Percentiles rank a stretch among this genome's conserved stretches.
Evolutionary conservation across 2,329 filamentous ascomycete genomes (phyloP).

Genomic region (Arthrinium phaeospermum): DNA sequence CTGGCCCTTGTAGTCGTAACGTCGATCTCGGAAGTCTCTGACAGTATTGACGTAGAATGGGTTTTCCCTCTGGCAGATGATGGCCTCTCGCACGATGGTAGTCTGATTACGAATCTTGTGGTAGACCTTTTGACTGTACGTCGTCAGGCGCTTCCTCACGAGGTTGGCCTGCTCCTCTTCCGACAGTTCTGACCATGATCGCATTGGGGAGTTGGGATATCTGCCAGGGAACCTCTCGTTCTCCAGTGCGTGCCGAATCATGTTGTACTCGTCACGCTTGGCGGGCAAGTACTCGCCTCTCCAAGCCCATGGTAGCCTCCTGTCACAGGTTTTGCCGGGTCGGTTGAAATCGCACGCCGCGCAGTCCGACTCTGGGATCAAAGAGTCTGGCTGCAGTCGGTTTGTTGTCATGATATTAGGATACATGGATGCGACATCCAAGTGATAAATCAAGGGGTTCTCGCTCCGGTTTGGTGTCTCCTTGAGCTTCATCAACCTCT

Average conservation of each 20-base stretch:
- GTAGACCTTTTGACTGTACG: conserved; percentile 98
- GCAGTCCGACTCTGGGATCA: conserved; percentile 96
- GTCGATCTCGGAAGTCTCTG: conserved; percentile 91
- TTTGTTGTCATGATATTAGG: conserved; percentile 99
- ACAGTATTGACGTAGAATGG: conserved; percentile 99
- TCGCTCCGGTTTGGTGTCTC: conserved; percentile 84
- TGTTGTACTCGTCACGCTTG: conserved; percentile 98
- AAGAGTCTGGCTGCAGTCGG: conserved; percentile 95
- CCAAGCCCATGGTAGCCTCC: conserved; percentile 96
- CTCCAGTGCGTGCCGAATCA: conserved; percentile 90
- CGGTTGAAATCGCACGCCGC: conserved; percentile 98
- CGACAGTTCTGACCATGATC: conserved; percentile 81
- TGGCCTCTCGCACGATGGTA: conserved; percentile 91
- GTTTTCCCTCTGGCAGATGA: conserved; percentile 97
- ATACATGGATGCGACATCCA: conserved; percentile 99
- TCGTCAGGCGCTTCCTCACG: conserved; percentile 84
- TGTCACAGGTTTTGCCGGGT: conserved; percentile 95
- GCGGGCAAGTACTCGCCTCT: conserved; percentile 96
- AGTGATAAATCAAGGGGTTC: conserved; percentile 90
- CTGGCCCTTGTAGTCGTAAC: conserved; percentile 98
- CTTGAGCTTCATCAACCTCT: conserved; percentile 74
- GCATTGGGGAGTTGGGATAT: conserved; percentile 69
- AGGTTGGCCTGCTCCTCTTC: conserved; percentile 81
- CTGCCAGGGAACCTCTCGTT: conserved; percentile 92
- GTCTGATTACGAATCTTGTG: conserved; percentile 98